These are phyloP conservation scores for Triticum turgidum DNA, from an alignment of 176 grass and related monocot species.

Conservation along the genomic window DNA sequence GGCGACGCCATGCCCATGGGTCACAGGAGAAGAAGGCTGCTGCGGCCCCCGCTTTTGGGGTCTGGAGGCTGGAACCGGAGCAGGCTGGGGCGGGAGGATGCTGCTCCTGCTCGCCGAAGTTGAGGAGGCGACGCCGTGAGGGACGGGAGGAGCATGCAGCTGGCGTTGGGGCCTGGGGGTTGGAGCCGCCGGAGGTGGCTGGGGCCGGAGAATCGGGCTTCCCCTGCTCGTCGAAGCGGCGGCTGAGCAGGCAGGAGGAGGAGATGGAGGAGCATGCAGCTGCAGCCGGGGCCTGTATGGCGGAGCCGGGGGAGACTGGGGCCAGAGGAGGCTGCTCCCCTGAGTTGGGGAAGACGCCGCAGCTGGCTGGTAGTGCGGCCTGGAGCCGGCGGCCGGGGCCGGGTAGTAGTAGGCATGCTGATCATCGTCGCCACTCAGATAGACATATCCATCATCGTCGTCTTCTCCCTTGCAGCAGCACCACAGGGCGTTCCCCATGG, in stretches of 20 bases:
- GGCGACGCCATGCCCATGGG: neutral
- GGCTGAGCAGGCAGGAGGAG: neutral
- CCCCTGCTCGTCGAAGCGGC: neutral
- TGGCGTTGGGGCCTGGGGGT: neutral
- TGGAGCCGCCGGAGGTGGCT: neutral
- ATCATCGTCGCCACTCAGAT: neutral
- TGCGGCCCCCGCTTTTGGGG: neutral
- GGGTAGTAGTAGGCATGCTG: neutral
- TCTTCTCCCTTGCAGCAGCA: slow-evolving; percentile 9
- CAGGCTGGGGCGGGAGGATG: neutral
- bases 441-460: neutral
- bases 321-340: neutral
- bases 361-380: neutral
- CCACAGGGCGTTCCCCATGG: slow-evolving; percentile 16
- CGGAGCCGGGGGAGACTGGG: neutral
- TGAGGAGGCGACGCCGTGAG: neutral
- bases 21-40: neutral
- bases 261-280: neutral
- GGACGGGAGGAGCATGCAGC: neutral
- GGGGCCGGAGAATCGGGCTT: neutral
- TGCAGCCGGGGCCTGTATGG: neutral
- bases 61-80: neutral
- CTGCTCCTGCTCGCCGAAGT: neutral
- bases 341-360: neutral
- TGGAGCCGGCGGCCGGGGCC: neutral